phyloP scores from a whole-genome alignment of 2,329 filamentous ascomycete genomes.

The Pseudocercospora crystallina region DNA sequence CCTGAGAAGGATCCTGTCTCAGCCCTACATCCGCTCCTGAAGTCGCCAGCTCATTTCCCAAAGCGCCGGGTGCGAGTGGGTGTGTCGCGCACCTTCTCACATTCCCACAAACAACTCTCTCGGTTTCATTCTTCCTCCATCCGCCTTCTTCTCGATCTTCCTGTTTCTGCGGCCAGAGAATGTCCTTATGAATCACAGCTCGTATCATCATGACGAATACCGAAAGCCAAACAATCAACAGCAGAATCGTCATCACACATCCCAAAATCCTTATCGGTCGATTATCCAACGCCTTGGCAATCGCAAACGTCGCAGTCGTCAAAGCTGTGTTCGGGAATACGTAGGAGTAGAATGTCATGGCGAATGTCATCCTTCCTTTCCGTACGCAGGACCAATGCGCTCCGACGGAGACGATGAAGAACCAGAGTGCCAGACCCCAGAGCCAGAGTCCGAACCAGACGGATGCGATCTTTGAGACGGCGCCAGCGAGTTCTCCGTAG shows the following conservation, averaged over 20 bases:
- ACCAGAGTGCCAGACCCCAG: constrained; percentile 81
- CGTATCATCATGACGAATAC: constrained; percentile 70
- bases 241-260: constrained; percentile 63
- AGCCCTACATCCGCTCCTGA: background rate
- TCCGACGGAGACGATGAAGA: constrained; percentile 77
- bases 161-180: constrained; percentile 76
- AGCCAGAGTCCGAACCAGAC: constrained; percentile 74
- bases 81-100: background rate
- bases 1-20: too few relatives aligned
- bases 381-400: constrained; percentile 69
- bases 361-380: constrained; percentile 65
- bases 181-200: constrained; percentile 63
- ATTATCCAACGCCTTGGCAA: constrained; percentile 55
- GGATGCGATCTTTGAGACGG: constrained; percentile 55
- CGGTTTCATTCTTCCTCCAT: constrained; percentile 38
- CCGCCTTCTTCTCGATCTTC: constrained; percentile 64
- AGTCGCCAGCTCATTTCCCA: background rate
- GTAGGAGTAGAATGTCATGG: constrained; percentile 85
- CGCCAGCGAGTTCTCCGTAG: constrained; percentile 53
- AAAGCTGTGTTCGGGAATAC: constrained; percentile 71
- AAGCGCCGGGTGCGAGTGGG: background rate
- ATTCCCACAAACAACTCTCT: constrained; percentile 1
- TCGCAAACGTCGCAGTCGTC: constrained; percentile 67
- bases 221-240: constrained; percentile 67
- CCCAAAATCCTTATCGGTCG: constrained; percentile 64